phyloP scores from a whole-genome alignment of 2,329 filamentous ascomycete genomes.

The Dactylonectria estremocensis region DNA sequence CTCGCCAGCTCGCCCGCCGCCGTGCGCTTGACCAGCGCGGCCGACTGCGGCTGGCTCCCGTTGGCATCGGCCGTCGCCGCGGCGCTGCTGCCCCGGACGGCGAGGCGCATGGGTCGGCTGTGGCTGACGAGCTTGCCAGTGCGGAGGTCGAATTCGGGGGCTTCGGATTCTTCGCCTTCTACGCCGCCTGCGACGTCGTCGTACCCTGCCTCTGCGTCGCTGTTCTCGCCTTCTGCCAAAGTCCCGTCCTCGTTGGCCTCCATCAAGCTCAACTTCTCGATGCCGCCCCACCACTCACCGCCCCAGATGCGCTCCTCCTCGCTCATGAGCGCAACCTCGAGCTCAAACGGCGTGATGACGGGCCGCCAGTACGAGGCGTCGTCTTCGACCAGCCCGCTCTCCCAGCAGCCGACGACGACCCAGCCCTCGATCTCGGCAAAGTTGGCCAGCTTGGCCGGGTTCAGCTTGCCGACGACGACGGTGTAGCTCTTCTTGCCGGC shows the following conservation, averaged over 20 bases:
- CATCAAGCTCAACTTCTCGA: slow-evolving; percentile 75
- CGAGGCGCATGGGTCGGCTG: slow-evolving; percentile 79
- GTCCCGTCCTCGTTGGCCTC: slow-evolving; percentile 45
- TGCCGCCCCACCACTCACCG: slow-evolving; percentile 90
- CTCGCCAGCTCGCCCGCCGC: slow-evolving; percentile 78
- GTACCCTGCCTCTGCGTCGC: slow-evolving; percentile 40
- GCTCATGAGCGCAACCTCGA: slow-evolving; percentile 81
- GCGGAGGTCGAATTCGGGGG: slow-evolving; percentile 92
- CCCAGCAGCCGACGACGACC: slow-evolving; percentile 99
- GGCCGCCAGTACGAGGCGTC: slow-evolving; percentile 87
- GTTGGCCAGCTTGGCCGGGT: slow-evolving; percentile 95
- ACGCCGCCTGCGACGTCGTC: slow-evolving; percentile 61
- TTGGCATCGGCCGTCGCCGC: slow-evolving; percentile 32
- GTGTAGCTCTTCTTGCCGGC: slow-evolving; percentile 97
- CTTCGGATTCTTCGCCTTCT: slow-evolving; percentile 79
- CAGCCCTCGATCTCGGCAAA: slow-evolving; percentile 96
- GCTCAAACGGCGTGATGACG: slow-evolving; percentile 95
- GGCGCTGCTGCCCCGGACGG: slow-evolving; percentile 47
- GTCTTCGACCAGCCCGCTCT: slow-evolving; percentile 92
- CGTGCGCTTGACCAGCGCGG: slow-evolving; percentile 70
- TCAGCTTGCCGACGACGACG: slow-evolving; percentile 96
- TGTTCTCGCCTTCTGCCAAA: slow-evolving; percentile 31
- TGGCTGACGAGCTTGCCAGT: slow-evolving; percentile 88
- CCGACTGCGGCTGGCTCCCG: slow-evolving; percentile 30
- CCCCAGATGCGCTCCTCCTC: slow-evolving; percentile 88